Evolutionary conservation across 306 rosid genomes (phyloP).

Genomic region (Trichosanthes cucumerina): DNA sequence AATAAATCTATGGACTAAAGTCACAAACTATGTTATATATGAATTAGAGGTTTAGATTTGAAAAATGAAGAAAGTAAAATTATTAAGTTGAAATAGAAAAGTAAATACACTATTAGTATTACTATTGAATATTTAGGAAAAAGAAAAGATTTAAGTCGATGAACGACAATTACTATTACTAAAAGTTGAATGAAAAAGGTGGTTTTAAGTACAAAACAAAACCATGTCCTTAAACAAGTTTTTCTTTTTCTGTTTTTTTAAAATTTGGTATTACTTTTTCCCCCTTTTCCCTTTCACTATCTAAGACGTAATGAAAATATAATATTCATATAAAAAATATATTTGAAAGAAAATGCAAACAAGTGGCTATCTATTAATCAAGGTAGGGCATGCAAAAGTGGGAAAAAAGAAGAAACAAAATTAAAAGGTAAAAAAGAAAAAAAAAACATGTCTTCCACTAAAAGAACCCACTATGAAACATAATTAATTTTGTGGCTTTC

Average conservation of each 20-base stretch:
- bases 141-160: neutral
- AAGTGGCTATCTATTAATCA: neutral
- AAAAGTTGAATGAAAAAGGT: neutral
- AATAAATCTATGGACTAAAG: neutral
- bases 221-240: neutral
- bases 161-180: too few relatives aligned
- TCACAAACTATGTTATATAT: neutral
- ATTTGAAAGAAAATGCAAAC: conserved; percentile 1
- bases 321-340: neutral
- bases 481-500: neutral
- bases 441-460: neutral
- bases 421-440: neutral
- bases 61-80: neutral
- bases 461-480: neutral
- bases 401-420: neutral
- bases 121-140: neutral
- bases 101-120: too few relatives aligned
- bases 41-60: neutral
- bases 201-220: neutral
- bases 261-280: neutral
- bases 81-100: neutral
- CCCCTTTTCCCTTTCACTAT: neutral
- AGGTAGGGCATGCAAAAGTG: neutral
- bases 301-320: neutral
- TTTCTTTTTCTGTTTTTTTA: too few relatives aligned